Evolutionary conservation across 352 stramenopile genomes (phyloP).

Genomic region (Globisporangium lucens): DNA sequence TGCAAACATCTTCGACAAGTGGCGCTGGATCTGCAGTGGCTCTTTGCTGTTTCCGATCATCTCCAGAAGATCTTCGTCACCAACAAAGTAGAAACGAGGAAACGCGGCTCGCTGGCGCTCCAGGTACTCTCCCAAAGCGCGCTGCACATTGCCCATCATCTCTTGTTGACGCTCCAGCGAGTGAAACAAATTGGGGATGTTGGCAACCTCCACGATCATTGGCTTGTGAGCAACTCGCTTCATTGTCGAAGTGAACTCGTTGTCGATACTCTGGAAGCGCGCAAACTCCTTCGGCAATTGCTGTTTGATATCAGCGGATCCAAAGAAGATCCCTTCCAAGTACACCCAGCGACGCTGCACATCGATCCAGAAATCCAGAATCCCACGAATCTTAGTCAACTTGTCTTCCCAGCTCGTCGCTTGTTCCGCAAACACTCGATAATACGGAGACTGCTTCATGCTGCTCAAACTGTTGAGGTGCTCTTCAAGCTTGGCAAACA

Average conservation of each 20-base stretch:
- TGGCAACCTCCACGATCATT: conserved; percentile 94
- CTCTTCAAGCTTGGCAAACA: conserved; percentile 99
- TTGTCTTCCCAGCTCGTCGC: conserved; percentile 97
- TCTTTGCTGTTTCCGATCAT: conserved; percentile 99
- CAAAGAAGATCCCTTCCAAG: conserved; percentile 99
- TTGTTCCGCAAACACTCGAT: conserved; percentile 97
- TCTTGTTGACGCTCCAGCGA: conserved; percentile 93
- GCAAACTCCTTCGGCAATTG: conserved; percentile 98
- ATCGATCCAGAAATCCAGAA: conserved; percentile 99
- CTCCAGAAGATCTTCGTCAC: conserved; percentile 99
- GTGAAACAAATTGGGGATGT: conserved; percentile 89
- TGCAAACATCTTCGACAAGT: conserved; percentile 99
- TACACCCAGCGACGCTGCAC: conserved; percentile 99
- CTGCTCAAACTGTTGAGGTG: conserved; percentile 97
- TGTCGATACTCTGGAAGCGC: conserved; percentile 98
- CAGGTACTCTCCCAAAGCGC: conserved; percentile 99
- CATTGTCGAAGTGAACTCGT: conserved; percentile 98
- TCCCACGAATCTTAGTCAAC: conserved; percentile 94
- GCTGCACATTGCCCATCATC: conserved; percentile 99
- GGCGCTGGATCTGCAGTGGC: conserved; percentile 95
- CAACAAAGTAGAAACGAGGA: conserved; percentile 99
- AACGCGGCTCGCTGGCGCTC: conserved; percentile 97
- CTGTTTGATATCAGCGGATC: conserved; percentile 98
- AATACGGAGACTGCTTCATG: conserved; percentile 99
- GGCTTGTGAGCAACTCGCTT: conserved; percentile 95